phyloP scores from a whole-genome alignment of 208 protist species.

The Acanthamoeba lenticulata region DNA sequence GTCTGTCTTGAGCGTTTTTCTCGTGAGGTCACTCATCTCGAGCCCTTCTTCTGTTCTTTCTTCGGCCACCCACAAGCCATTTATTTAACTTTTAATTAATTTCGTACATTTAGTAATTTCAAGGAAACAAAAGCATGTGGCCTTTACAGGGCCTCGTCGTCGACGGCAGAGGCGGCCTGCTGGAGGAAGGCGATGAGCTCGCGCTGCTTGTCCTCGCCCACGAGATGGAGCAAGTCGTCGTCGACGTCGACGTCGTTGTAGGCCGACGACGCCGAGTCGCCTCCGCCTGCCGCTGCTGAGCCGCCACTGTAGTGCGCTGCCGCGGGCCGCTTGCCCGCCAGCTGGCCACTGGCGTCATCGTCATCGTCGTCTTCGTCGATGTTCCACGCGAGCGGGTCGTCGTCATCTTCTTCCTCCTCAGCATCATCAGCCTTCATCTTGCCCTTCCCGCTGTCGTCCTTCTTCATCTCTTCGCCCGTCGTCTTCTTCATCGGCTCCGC shows the following conservation, averaged over 20 bases:
- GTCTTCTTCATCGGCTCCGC: neutral
- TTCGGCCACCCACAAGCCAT: too few relatives aligned
- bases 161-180: neutral
- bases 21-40: too few relatives aligned
- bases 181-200: constrained; percentile 42
- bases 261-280: neutral
- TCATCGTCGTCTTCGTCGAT: neutral
- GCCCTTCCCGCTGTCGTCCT: neutral
- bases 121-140: neutral
- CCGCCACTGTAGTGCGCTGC: too few relatives aligned
- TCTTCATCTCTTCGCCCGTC: neutral
- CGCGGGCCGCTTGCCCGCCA: neutral
- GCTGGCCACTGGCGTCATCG: neutral
- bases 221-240: neutral
- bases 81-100: too few relatives aligned
- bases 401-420: neutral
- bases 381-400: neutral
- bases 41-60: too few relatives aligned
- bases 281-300: too few relatives aligned
- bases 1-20: too few relatives aligned
- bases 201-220: neutral
- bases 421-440: neutral
- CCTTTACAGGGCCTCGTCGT: neutral
- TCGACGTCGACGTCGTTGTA: neutral
- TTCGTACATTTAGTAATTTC: too few relatives aligned